Base-by-base conservation (phyloP, 176 grass and related monocot species). In the Puya raimondii region DNA sequence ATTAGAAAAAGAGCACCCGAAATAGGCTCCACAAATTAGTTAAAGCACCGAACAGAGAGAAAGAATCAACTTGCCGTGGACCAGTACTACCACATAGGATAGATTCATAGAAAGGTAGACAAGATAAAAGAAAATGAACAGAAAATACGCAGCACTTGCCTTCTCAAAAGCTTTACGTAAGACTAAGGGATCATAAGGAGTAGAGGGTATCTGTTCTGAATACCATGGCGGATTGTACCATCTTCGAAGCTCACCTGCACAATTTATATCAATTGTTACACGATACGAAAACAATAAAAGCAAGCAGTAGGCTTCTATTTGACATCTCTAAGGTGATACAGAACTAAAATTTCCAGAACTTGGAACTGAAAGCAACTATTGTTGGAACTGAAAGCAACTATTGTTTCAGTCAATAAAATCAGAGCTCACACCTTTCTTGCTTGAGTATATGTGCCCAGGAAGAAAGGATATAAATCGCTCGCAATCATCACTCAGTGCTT, bases 371-470 rank as follows among this genome's bases (percentile, higher is more conserved):
- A 58, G 12, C 52, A 47, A 15, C 47, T 72, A 16, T 47, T 47
- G 25, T 42, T 23, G 4, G 20, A 2, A 13, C n/a, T 33, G 12
- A 18, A 50, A 58, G 12, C 52, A 47, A 15, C 47, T 72, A 16
- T 47, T 47, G 25, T 42, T 23, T 42, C 23, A 72, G 23, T 47
- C 23, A 53, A 15, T 33, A 57, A 14, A 76, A 47, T 23, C 42
- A 75, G 70, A 50, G 82, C 71, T 33, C 13, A 29, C 68, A 99
- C 95, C 90, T 88, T 65, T 72, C 88, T 99, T 94, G 80, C 95
- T 99, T 53, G 95, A 99, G 80, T 94, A 99, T 18, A 99, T 68
- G 75, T 99, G 95, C 11, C 95, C 95, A 86, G 95, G 95, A 66
- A 86, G 95, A 15, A 99, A 99, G 14, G 84, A 76, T 58, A 99